Evolutionary conservation across 257 asterid species (phyloP).

Genomic region (Ocimum tenuiflorum): DNA sequence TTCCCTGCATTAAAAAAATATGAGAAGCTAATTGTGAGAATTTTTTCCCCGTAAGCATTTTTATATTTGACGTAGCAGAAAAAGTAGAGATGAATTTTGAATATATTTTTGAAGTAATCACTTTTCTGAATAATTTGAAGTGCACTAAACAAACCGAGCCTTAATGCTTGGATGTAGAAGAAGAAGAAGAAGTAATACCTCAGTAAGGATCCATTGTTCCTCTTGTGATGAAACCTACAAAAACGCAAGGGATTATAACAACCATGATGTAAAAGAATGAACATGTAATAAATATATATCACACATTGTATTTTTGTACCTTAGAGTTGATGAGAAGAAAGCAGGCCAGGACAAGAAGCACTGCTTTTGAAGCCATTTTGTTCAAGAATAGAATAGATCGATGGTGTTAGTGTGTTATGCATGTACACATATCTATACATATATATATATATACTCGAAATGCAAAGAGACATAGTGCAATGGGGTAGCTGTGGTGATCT

Average conservation of each 20-base stretch:
- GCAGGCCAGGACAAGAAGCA: slow-evolving; percentile 29
- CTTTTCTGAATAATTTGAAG: no score
- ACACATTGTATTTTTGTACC: slow-evolving; percentile 20
- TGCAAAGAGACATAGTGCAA: background rate
- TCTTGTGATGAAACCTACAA: slow-evolving; percentile 21
- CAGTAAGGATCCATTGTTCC: slow-evolving; percentile 14
- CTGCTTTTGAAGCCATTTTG: slow-evolving; percentile 34
- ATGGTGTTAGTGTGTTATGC: background rate
- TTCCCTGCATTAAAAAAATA: no score
- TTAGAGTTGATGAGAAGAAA: slow-evolving; percentile 33
- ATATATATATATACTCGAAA: background rate
- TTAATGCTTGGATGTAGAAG: no score
- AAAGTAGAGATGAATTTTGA: no score
- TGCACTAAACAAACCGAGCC: no score
- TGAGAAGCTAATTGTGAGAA: no score
- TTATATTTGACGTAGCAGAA: background rate
- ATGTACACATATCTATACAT: background rate
- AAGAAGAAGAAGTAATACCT: slow-evolving; percentile 12
- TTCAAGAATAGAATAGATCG: background rate
- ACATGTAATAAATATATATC: background rate
- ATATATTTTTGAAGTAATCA: no score
- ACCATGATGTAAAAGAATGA: background rate
- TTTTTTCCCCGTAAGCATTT: no score
- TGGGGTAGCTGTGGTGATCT: slow-evolving; percentile 5
- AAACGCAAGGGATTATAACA: no score